These are phyloP conservation scores for Boletellus emodensis DNA, from an alignment of 768 basidiomycete species.

Conservation along the genomic window DNA sequence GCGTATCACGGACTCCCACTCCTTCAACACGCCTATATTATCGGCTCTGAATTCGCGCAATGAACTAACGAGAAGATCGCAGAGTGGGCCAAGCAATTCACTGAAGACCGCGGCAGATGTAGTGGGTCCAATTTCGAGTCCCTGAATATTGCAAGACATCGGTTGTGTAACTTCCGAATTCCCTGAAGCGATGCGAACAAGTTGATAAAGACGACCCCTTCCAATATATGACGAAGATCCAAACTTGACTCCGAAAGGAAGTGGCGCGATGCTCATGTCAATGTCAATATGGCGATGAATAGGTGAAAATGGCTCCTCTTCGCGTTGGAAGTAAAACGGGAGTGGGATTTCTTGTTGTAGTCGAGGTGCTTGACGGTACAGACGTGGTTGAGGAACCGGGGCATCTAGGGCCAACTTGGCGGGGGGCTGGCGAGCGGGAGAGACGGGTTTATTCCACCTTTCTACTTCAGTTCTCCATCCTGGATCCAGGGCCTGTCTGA, in stretches of 20 bases:
- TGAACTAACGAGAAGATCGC: slow-evolving; percentile 41
- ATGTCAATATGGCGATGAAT: slow-evolving; percentile 27
- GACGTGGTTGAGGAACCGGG: slow-evolving; percentile 8
- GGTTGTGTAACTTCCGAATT: slow-evolving; percentile 28
- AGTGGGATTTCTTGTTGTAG: slow-evolving; percentile 11
- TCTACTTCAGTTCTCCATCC: slow-evolving; percentile 31
- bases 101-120: slow-evolving; percentile 45
- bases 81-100: slow-evolving; percentile 42
- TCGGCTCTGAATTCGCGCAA: slow-evolving; percentile 32
- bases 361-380: slow-evolving; percentile 12
- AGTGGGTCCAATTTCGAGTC: slow-evolving; percentile 41
- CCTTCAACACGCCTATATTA: slow-evolving; percentile 21
- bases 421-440: slow-evolving; percentile 11
- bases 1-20: slow-evolving; percentile 41
- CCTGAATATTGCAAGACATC: slow-evolving; percentile 31
- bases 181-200: slow-evolving; percentile 40
- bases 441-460: slow-evolving; percentile 28
- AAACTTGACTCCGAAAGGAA: slow-evolving; percentile 54
- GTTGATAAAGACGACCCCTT: slow-evolving; percentile 56
- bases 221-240: slow-evolving; percentile 49
- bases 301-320: slow-evolving; percentile 4
- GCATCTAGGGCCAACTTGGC: slow-evolving; percentile 2
- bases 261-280: slow-evolving; percentile 50
- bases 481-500: slow-evolving; percentile 41
- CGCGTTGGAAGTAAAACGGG: slow-evolving; percentile 13